Percentiles rank a stretch among this genome's conserved stretches.
phyloP scores from a whole-genome alignment of 345 rosid species.

The Luvunga scandens region DNA sequence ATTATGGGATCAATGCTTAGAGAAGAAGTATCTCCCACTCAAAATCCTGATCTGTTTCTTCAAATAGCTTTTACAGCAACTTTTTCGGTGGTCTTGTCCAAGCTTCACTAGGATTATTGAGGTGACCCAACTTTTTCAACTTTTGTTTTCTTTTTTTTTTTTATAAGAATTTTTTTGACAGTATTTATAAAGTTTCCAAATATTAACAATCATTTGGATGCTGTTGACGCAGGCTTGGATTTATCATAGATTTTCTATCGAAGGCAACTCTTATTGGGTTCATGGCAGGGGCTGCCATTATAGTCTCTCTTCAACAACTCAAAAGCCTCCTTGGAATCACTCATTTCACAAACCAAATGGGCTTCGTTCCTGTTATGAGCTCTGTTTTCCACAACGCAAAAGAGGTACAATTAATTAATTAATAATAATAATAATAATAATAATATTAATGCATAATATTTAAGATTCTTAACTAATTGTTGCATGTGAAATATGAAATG shows the following conservation, averaged over 20 bases:
- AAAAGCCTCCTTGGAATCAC: constrained; percentile 88
- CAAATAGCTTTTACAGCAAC: constrained; percentile 88
- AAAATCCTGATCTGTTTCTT: constrained; percentile 63
- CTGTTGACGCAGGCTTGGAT: constrained; percentile 61
- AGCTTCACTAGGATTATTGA: constrained; percentile 84
- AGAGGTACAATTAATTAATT: constrained; percentile 47
- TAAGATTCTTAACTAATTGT: not conserved
- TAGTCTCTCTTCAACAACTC: constrained; percentile 92
- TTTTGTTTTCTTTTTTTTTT: not conserved
- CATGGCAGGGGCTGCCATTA: constrained; percentile 97
- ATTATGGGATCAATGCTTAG: constrained; percentile 91
- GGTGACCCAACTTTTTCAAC: constrained; percentile 30
- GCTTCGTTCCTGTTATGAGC: constrained; percentile 73
- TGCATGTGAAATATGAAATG: not conserved
- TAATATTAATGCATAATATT: too few species aligned
- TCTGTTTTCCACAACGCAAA: constrained; percentile 69
- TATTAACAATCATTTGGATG: not conserved
- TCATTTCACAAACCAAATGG: constrained; percentile 83
- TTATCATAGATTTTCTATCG: constrained; percentile 86
- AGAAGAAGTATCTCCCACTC: constrained; percentile 74
- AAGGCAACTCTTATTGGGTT: constrained; percentile 87
- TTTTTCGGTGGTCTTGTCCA: constrained; percentile 92
- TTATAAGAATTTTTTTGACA: too few species aligned
- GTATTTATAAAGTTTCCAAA: not conserved
- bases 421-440: too few species aligned